Conservation (phyloP, 306 rosid genomes). For the Carpinus fangiana region DNA sequence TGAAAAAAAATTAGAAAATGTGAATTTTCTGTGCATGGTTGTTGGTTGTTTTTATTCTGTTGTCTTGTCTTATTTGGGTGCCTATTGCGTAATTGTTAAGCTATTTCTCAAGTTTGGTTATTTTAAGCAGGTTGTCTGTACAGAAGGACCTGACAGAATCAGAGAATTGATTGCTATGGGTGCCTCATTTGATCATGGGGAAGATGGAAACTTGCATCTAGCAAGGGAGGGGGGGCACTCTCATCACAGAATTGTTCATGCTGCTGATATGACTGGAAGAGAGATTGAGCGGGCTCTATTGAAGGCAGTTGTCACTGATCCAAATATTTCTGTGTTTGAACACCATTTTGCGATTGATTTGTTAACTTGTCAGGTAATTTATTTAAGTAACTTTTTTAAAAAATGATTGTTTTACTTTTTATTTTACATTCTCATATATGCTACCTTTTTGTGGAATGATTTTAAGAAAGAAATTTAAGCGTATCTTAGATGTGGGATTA, state of each 20-base stretch:
- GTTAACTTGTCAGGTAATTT: slow-evolving; percentile 77
- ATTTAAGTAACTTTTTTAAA: slow-evolving; percentile 4
- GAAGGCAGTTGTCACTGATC: slow-evolving; percentile 62
- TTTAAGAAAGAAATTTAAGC: neutral
- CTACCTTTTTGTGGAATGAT: slow-evolving; percentile 3
- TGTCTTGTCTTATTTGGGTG: slow-evolving; percentile 5
- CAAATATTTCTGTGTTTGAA: slow-evolving; percentile 75
- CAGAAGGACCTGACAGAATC: slow-evolving; percentile 96
- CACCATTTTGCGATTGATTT: slow-evolving; percentile 95
- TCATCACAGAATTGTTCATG: slow-evolving; percentile 85
- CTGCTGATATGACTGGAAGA: slow-evolving; percentile 96
- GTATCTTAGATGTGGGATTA: neutral
- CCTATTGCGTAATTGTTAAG: slow-evolving; percentile 8
- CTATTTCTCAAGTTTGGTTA: slow-evolving; percentile 18
- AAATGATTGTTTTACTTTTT: neutral
- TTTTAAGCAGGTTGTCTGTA: slow-evolving; percentile 84
- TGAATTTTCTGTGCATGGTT: neutral
- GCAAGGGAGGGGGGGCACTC: slow-evolving; percentile 94
- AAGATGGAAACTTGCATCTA: slow-evolving; percentile 93
- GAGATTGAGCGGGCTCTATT: slow-evolving; percentile 87
- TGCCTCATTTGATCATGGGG: slow-evolving; percentile 86
- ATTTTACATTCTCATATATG: neutral
- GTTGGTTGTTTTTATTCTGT: neutral
- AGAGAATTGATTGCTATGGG: slow-evolving; percentile 92
- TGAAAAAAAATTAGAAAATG: neutral